Base-by-base conservation (phyloP, 116 monocot species). In the Posidonia oceanica region DNA sequence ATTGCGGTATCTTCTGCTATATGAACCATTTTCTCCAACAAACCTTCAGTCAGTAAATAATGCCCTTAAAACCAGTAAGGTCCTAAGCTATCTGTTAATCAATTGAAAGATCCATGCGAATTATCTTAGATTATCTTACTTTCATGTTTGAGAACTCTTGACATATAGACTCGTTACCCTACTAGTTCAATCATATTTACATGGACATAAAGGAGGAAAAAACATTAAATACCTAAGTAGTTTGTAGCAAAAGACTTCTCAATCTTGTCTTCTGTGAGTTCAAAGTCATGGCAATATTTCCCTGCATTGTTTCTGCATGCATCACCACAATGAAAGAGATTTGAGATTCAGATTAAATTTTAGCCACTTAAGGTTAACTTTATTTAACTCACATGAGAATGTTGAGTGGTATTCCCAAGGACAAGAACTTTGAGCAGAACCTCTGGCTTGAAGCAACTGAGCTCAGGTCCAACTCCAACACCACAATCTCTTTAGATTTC, bases 381-480 rank as follows among this genome's bases (percentile, higher is more conserved):
- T 44, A 65, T 16, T 65, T 4, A 44, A 55, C 73, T 57, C 70
- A 88, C 88, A 91, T 78, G 79, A 91, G 85, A 48, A 91, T 82
- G 54, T 91, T 85, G 59, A 91, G 88, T 17, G 91, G 88, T 15
- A 85, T 64, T 39, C 75, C 65, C 15, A 91, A 87, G 29, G 80
- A 77, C 59, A 91, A 75, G 70, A 91, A 91, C 0, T 68, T 66
- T 14, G 61, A 63, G 77, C 69, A 80, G 59, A 91, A 91, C 41
- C 66, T 80, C 1, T 67, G 63, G 16, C 88, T 79, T 60, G 88
- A 91, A 20, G 79, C 63, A 22, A 91, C 72, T 6, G 88, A 88
- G 70, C 83, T 77, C 37, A 88, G 80, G 57, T 91, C 85, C 60
- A 91, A 71, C 54, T 80, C 72, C 68, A 85, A 69, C 44, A 91